phyloP scores from a whole-genome alignment of 441 rosid genomes.

The Arabidopsis lyrata region DNA sequence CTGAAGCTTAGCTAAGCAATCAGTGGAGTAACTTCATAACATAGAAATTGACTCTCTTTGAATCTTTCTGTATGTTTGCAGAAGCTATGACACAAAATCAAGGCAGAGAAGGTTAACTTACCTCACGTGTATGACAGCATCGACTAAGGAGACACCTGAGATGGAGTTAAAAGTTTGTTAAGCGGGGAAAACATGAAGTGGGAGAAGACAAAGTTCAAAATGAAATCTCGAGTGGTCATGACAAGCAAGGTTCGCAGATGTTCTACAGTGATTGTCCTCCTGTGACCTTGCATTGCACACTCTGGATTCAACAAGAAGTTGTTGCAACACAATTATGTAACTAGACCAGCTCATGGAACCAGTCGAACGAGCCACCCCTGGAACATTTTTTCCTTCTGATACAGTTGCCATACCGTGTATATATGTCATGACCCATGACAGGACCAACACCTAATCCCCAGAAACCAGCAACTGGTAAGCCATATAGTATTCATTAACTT shows the following conservation, averaged over 20 bases:
- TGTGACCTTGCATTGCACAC: slow-evolving; percentile 5
- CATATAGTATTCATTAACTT: not conserved
- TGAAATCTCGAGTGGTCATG: not conserved
- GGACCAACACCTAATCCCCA: slow-evolving; percentile 11
- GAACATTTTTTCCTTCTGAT: not conserved
- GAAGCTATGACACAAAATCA: not conserved
- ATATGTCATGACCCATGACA: not conserved
- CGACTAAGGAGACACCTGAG: not conserved
- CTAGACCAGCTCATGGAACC: slow-evolving; percentile 6
- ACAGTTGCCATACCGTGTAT: not conserved
- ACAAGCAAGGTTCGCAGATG: not conserved
- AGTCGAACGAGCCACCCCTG: not conserved
- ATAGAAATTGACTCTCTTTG: not conserved
- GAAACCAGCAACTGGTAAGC: not conserved
- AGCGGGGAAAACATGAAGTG: not conserved
- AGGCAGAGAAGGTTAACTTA: not conserved
- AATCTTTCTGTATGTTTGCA: not conserved
- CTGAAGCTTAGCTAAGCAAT: slow-evolving; percentile 16
- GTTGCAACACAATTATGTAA: not conserved
- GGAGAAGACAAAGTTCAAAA: not conserved
- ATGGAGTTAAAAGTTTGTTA: not conserved
- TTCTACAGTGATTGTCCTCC: not conserved
- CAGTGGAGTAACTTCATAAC: not conserved
- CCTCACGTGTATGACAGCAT: not conserved
- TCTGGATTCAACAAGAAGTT: not conserved